Base-by-base conservation (phyloP, 495 filamentous ascomycete species). In the Paragyromitra xinjiangensis region DNA sequence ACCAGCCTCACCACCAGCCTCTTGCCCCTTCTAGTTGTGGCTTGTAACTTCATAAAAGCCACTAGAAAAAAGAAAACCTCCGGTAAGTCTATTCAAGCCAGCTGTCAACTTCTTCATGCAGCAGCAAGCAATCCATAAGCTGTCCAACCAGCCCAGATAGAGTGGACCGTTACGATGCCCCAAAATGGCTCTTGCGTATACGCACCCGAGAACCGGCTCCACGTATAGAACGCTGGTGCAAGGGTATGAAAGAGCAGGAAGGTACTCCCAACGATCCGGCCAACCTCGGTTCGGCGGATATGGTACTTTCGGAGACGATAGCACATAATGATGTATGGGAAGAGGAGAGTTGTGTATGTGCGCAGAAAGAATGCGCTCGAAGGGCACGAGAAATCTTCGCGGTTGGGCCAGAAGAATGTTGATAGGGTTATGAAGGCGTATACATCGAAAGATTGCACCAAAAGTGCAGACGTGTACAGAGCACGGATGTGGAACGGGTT, bases 291-390 rank as follows among this genome's bases (percentile, higher is more conserved):
- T 19, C 51, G 48, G 26, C 70, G 70, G 12, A 73, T 58, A 44
- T 73, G 70, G 37, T 73, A 65, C 7, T 29, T 40, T 4, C 70
- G 70, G 3, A 73, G 61, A 24, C 61, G 62, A 48, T 34, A 73
- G 37, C 70, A 73, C 11, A 73, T 61, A 34, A 73, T 44, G 6
- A 73, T 73, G 39, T 65, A 73, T n/a, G 70, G 70, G 37, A 73
- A 39, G 34, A 73, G 70, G 14, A 73, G 61, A 3, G 62, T 65
- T 34, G 61, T 14, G 61, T 73, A 73, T 37, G 70, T 16, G 5
- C 62, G 61, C 9, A 73, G 22, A 50, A 73, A 73, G 51, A 73
- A 73, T 1, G 45, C 0, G 12, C 61, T 65, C 62, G 70, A 55
- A 19, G 70, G 61, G 7, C 48, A 53, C 6, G 50, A 16, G 9